Evolutionary conservation across 139 green algal genomes (phyloP).

Genomic region (Pseudopediastrum boryanum): DNA sequence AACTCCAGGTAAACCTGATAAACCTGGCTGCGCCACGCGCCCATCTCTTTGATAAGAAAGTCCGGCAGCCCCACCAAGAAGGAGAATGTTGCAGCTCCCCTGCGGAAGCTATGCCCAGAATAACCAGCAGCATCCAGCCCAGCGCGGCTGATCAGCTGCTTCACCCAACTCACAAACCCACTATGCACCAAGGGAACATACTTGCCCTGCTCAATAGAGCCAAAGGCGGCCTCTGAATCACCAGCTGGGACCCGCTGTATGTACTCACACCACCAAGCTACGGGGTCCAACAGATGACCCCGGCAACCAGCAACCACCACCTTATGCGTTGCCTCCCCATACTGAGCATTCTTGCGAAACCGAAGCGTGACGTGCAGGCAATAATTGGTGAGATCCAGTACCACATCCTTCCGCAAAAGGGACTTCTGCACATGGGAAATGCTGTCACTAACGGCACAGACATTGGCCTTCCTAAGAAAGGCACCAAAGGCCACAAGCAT

Average conservation of each 20-base stretch:
- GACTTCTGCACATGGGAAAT: conserved; percentile 1
- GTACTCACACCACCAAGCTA: background rate
- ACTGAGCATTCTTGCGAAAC: conserved; percentile 1
- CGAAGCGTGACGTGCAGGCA: background rate
- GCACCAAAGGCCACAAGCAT: conserved; percentile 1
- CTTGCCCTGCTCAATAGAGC: background rate
- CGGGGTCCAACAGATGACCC: background rate
- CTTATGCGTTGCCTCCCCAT: too few species aligned
- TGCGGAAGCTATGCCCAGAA: background rate
- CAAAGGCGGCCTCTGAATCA: background rate
- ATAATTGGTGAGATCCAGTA: background rate
- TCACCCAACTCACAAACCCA: conserved; percentile 7
- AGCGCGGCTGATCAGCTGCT: background rate
- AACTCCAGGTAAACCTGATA: conserved; percentile 7
- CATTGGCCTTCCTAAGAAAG: conserved; percentile 14
- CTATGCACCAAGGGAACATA: conserved; percentile 4
- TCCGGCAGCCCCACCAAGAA: background rate
- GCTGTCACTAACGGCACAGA: background rate
- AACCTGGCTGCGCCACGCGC: conserved; percentile 9
- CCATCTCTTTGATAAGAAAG: conserved; percentile 12
- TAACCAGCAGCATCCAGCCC: background rate
- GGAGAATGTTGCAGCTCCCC: background rate
- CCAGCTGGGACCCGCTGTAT: background rate
- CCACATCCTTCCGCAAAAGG: background rate
- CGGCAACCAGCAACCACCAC: background rate